phyloP scores from a whole-genome alignment of 106 monocot genomes.

The Dioscorea dumetorum region DNA sequence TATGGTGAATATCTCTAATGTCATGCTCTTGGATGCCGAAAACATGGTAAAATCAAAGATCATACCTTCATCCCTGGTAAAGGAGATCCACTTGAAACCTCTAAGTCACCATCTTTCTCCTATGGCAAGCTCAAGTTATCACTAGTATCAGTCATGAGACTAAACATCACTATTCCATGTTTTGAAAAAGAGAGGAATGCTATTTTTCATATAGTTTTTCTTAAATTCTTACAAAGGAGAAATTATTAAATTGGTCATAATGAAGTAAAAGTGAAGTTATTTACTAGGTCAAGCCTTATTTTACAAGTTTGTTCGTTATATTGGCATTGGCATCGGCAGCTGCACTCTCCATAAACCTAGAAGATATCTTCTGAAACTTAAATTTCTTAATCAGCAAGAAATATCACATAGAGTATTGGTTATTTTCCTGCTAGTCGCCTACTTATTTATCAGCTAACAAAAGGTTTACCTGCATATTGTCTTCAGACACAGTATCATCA shows the following conservation, averaged over 20 bases:
- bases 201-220: too few relatives aligned
- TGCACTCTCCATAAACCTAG: neutral
- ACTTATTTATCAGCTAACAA: neutral
- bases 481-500: slow-evolving; percentile 9
- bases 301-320: slow-evolving; percentile 2
- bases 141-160: slow-evolving; percentile 4
- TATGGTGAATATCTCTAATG: neutral
- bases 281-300: neutral
- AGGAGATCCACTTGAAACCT: slow-evolving; percentile 78
- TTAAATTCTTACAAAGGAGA: too few relatives aligned
- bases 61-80: slow-evolving; percentile 81
- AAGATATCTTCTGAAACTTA: neutral
- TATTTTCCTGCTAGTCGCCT: too few relatives aligned
- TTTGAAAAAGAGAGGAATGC: too few relatives aligned
- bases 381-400: neutral
- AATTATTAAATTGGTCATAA: neutral
- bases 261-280: neutral
- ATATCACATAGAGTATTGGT: too few relatives aligned
- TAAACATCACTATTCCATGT: too few relatives aligned
- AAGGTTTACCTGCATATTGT: slow-evolving; percentile 22
- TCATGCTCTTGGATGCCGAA: neutral
- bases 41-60: too few relatives aligned
- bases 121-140: slow-evolving; percentile 23
- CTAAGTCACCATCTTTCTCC: slow-evolving; percentile 46
- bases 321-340: neutral